Percentiles rank a stretch among this genome's conserved stretches.
These are phyloP conservation scores for Artemisia annua DNA, from an alignment of 129 eudicot genomes.

Conservation along the genomic window DNA sequence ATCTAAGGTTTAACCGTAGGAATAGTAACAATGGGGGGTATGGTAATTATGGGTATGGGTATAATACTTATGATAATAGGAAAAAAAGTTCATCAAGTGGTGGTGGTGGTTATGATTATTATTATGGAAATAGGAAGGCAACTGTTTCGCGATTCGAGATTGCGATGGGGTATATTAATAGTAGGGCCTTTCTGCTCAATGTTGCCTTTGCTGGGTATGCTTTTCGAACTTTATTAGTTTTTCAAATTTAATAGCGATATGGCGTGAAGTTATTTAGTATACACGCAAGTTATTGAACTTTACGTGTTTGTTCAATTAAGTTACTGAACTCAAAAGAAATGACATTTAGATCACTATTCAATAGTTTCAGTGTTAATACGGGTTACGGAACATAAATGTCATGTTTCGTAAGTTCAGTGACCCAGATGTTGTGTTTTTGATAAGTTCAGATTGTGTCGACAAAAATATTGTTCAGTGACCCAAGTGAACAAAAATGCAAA, in stretches of 20 bases:
- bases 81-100: slow-evolving; percentile 16
- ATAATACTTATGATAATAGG: slow-evolving; percentile 34
- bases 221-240: not conserved
- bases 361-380: no score
- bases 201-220: slow-evolving; percentile 72
- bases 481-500: no score
- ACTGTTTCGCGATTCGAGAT: slow-evolving; percentile 38
- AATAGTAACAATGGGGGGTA: slow-evolving; percentile 26
- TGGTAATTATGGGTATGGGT: slow-evolving; percentile 43
- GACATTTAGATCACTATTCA: no score
- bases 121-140: slow-evolving; percentile 8
- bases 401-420: no score
- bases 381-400: no score
- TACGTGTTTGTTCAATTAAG: no score
- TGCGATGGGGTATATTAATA: slow-evolving; percentile 47
- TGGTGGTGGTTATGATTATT: slow-evolving; percentile 14
- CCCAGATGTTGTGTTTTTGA: no score
- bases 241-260: not conserved
- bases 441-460: no score
- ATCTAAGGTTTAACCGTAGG: slow-evolving; percentile 31
- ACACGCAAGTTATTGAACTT: no score
- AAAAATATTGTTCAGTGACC: no score
- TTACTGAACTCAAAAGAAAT: no score
- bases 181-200: slow-evolving; percentile 73
- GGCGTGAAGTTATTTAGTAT: not conserved